phyloP scores from a whole-genome alignment of 352 stramenopile genomes.

The Globisporangium viniferum region DNA sequence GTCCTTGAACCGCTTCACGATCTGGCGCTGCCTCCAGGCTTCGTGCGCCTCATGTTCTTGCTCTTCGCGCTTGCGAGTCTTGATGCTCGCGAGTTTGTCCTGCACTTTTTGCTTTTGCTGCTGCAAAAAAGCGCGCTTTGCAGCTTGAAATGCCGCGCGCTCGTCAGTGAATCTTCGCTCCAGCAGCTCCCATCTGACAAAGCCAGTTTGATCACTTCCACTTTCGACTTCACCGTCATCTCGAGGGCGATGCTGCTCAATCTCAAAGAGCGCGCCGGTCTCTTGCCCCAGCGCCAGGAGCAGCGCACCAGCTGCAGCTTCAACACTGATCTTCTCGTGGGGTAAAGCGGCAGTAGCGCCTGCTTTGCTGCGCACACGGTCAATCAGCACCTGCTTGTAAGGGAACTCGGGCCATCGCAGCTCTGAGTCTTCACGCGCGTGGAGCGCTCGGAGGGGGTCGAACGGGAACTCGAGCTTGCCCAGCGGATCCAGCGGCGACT shows the following conservation, averaged over 20 bases:
- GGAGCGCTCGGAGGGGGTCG: constrained; percentile 44
- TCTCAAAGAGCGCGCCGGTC: constrained; percentile 37
- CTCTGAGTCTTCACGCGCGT: constrained; percentile 40
- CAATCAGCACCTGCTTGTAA: constrained; percentile 65
- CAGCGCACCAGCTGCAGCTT: constrained; percentile 47
- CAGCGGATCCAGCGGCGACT: constrained; percentile 34
- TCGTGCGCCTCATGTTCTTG: constrained; percentile 29
- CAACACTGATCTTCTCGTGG: constrained; percentile 22
- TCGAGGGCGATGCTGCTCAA: constrained; percentile 28
- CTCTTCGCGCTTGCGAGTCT: constrained; percentile 24
- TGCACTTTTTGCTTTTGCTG: constrained; percentile 36
- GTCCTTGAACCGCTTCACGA: constrained; percentile 60
- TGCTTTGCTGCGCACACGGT: constrained; percentile 44
- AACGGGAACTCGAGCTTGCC: constrained; percentile 49
- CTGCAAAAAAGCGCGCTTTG: constrained; percentile 46
- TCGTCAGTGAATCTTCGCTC: constrained; percentile 45
- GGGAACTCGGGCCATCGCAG: constrained; percentile 62
- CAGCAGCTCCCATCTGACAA: constrained; percentile 23
- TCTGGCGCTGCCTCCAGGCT: constrained; percentile 43
- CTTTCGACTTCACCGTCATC: constrained; percentile 9
- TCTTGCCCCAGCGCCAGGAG: constrained; percentile 46
- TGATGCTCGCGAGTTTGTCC: constrained; percentile 33
- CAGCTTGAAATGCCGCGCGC: constrained; percentile 38
- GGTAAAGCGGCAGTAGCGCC: constrained; percentile 13
- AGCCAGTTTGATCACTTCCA: background rate